Conservation (phyloP, 1,284 basidiomycete genomes). For the Irpex sp. region DNA sequence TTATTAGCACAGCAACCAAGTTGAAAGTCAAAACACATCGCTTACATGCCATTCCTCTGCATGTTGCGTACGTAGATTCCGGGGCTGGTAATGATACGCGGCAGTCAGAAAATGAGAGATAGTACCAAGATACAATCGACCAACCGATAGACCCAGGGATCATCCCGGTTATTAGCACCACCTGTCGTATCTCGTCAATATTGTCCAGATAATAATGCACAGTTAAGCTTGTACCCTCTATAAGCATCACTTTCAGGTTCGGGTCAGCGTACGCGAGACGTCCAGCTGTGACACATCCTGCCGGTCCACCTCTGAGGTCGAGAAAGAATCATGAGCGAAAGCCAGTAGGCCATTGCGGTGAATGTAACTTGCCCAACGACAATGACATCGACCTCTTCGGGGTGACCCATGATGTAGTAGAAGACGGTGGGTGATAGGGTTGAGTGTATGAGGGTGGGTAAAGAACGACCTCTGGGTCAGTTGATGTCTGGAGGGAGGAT, state of each 20-base stretch:
- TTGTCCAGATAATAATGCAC: neutral
- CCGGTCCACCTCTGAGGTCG: conserved; percentile 54
- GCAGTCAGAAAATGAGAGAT: neutral
- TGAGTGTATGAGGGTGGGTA: neutral
- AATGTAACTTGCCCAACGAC: conserved; percentile 41
- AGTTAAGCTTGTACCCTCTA: conserved; percentile 47
- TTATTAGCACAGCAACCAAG: conserved; percentile 4
- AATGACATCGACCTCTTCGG: conserved; percentile 73
- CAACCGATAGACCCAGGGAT: conserved; percentile 68
- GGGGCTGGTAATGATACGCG: conserved; percentile 35
- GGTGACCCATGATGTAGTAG: conserved; percentile 40
- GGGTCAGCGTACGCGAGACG: conserved; percentile 69
- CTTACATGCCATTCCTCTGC: conserved; percentile 64
- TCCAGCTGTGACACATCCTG: conserved; percentile 66
- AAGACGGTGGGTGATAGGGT: neutral
- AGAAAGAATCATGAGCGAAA: conserved; percentile 4
- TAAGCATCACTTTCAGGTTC: conserved; percentile 69
- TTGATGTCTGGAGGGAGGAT: neutral
- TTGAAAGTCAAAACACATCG: neutral
- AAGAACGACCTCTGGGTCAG: conserved; percentile 5
- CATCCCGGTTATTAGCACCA: conserved; percentile 69
- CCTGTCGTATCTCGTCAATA: conserved; percentile 29
- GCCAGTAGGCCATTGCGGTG: neutral
- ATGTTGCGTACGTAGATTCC: conserved; percentile 69
- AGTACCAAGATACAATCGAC: neutral